These are phyloP conservation scores for Exophiala oligosperma DNA, from an alignment of 2,329 filamentous ascomycete species.

Conservation along the genomic window DNA sequence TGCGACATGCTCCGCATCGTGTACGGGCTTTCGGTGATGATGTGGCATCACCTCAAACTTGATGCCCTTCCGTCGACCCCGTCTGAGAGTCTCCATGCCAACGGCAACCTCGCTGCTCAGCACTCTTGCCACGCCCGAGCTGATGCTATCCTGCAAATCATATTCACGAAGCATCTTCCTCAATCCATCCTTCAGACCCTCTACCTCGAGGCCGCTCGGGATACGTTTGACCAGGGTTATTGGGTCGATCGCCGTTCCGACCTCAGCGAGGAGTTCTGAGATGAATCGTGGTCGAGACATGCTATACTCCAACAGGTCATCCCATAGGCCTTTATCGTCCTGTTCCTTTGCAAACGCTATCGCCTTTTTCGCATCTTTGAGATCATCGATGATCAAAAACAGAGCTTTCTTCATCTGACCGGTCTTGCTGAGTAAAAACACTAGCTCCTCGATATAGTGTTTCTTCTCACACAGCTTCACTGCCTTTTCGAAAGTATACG, in stretches of 20 bases:
- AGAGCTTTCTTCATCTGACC: constrained; percentile 90
- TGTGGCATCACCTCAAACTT: constrained; percentile 70
- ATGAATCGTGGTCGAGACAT: constrained; percentile 99
- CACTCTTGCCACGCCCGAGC: constrained; percentile 82
- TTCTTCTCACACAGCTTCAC: constrained; percentile 74
- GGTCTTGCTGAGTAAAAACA: constrained; percentile 92
- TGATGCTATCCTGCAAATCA: constrained; percentile 92
- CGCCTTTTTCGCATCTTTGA: constrained; percentile 86
- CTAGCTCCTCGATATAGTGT: constrained; percentile 87
- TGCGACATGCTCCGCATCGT: background rate
- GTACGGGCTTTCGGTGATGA: constrained; percentile 1
- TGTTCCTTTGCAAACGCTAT: constrained; percentile 95
- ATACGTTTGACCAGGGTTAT: constrained; percentile 88
- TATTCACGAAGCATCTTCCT: constrained; percentile 92
- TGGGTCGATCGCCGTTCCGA: constrained; percentile 89
- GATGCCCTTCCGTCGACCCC: constrained; percentile 78
- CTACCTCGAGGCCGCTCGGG: constrained; percentile 88
- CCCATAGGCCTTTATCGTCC: constrained; percentile 89
- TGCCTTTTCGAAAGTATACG: constrained; percentile 78
- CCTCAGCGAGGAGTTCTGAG: constrained; percentile 84
- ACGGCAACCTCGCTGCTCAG: constrained; percentile 81
- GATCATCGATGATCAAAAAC: constrained; percentile 88
- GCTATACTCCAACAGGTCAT: constrained; percentile 88
- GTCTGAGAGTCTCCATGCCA: constrained; percentile 77
- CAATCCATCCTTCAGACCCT: constrained; percentile 83